Conservation (phyloP, 768 basidiomycete species). For the Mycena maculata region DNA sequence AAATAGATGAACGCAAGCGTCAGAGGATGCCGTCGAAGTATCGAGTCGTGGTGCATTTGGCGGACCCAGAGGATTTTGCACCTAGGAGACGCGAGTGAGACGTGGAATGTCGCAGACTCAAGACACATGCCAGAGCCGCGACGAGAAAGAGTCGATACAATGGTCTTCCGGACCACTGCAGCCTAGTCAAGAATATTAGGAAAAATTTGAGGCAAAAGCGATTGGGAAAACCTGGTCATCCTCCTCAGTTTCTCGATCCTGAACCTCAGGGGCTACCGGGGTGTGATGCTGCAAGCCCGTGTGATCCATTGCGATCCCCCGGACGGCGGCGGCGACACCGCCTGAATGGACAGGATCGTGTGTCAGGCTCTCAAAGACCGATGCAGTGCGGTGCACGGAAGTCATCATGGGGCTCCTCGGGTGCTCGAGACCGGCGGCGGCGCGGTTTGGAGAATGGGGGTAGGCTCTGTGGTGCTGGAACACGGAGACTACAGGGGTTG, state of each 20-base stretch:
- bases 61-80: background rate
- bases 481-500: background rate
- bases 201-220: background rate
- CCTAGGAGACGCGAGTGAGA: background rate
- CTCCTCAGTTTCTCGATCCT: background rate
- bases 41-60: conserved; percentile 30
- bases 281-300: background rate
- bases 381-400: conserved; percentile 1
- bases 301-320: conserved; percentile 27
- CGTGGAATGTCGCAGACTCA: background rate
- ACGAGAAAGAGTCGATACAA: conserved; percentile 48
- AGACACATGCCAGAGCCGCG: conserved; percentile 29
- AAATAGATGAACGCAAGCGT: background rate
- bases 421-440: conserved; percentile 7
- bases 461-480: background rate
- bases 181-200: background rate
- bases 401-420: conserved; percentile 8
- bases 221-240: background rate
- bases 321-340: conserved; percentile 9
- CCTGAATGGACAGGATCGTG: background rate
- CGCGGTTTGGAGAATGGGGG: background rate
- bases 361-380: background rate
- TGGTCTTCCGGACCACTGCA: conserved; percentile 49
- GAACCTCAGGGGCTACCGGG: background rate
- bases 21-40: conserved; percentile 34